Base-by-base conservation (phyloP, 2,329 filamentous ascomycete species). In the Lojkania enalia region DNA sequence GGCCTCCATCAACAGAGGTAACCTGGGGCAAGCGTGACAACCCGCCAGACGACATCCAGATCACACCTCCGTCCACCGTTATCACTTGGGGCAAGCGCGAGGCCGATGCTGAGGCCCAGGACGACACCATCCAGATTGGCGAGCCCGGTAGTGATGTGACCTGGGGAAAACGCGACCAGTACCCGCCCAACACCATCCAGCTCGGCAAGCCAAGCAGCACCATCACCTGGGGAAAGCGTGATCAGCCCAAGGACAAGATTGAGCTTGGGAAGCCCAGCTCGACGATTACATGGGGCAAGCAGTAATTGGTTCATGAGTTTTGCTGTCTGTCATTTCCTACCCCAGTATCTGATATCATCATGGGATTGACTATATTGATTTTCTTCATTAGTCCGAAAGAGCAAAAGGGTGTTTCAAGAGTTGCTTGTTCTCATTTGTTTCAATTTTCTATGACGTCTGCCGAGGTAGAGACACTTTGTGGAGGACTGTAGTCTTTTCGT, bases 231-330 rank as follows among this genome's bases (percentile, higher is more conserved):
- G 39, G 35, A 20, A 50, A 50, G 39, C 42, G 38, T 21, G 42
- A 46, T n/a, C n/a, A n/a, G n/a, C 48, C 38, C 15, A n/a, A 39
- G 13, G n/a, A n/a, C n/a, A 48, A 45, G 3, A 51, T 60, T 16
- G 31, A 43, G 31, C 27, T 60, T 13, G 52, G 52, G 2, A 43
- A 49, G 16, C 60, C 60, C 5, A 44, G 44, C 1, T 55, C 49
- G 1, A 51, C 38, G 5, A 42, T 56, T 3, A 58, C 38, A 2
- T 63, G 60, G 60, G 50, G 54, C 42, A 61, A 46, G 38, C 40
- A n/a, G n/a, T n/a, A n/a, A n/a, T n/a, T n/a, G n/a, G n/a, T n/a
- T n/a, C n/a, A n/a, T n/a, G n/a, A n/a, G n/a, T n/a, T n/a, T n/a
- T n/a, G n/a, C n/a, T n/a, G n/a, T n/a, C n/a, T n/a, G n/a, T n/a